phyloP scores from a whole-genome alignment of 2,329 filamentous ascomycete genomes.

The Colletotrichum plurivorum region DNA sequence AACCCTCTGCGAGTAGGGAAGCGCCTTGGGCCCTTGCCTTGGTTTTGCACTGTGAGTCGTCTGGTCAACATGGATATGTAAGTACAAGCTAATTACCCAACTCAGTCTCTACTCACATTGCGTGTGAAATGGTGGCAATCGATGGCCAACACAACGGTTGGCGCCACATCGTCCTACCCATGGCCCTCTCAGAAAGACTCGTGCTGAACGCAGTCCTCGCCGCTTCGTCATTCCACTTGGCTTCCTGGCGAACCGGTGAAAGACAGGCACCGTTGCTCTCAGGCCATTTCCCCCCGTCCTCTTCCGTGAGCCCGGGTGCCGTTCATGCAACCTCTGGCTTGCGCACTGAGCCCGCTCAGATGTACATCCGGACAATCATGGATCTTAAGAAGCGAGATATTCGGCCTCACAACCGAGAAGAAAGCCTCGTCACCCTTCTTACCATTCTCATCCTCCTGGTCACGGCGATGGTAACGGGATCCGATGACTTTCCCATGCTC shows the following conservation, averaged over 20 bases:
- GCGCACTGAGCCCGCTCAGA: neutral
- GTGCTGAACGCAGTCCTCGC: constrained; percentile 36
- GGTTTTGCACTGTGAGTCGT: neutral
- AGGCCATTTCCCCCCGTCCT: no score
- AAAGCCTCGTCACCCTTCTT: constrained; percentile 37
- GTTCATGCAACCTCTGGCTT: neutral
- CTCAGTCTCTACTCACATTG: constrained; percentile 42
- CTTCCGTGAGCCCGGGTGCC: neutral
- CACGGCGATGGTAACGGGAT: constrained; percentile 45
- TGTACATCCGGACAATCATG: neutral
- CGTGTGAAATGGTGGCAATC: constrained; percentile 43
- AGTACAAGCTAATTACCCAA: neutral
- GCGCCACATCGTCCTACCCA: constrained; percentile 42
- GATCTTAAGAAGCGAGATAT: neutral
- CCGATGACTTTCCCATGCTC: constrained; percentile 45
- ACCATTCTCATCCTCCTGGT: constrained; percentile 44
- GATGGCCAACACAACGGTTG: constrained; percentile 44
- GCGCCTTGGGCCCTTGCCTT: neutral
- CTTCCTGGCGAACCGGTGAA: no score
- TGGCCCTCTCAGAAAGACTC: constrained; percentile 39
- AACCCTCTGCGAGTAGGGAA: neutral
- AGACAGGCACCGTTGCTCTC: neutral
- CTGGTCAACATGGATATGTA: no score
- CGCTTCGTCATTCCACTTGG: constrained; percentile 34
- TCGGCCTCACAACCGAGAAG: neutral